These are phyloP conservation scores for Filosporella fistucella DNA, from an alignment of 495 filamentous ascomycete genomes.

Conservation along the genomic window DNA sequence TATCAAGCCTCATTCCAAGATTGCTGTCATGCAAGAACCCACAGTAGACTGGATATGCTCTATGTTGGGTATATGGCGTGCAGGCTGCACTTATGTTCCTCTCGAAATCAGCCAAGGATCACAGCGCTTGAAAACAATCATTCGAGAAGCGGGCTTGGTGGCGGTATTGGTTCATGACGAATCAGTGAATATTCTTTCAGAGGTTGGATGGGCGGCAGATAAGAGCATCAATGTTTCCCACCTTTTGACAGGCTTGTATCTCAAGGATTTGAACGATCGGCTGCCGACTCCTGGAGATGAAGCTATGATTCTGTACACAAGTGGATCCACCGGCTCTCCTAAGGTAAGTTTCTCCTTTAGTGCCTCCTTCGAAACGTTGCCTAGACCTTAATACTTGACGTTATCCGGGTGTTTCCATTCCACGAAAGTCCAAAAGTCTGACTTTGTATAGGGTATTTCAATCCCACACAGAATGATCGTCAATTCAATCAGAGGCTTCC, in stretches of 20 bases:
- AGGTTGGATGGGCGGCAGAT: no score
- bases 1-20: constrained; percentile 3
- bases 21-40: constrained; percentile 31
- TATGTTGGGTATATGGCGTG: constrained; percentile 44
- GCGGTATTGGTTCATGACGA: constrained; percentile 8
- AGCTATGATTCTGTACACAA: constrained; percentile 83
- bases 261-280: no score
- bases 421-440: no score
- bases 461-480: constrained; percentile 64
- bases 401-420: no score
- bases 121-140: constrained; percentile 15
- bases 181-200: background rate
- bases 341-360: no score
- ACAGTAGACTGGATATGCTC: constrained; percentile 41
- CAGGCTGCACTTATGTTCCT: constrained; percentile 48
- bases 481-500: constrained; percentile 28
- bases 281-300: background rate
- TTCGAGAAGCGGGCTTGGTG: background rate
- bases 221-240: no score
- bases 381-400: no score
- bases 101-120: constrained; percentile 37
- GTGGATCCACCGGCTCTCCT: constrained; percentile 86
- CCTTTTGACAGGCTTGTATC: no score
- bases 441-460: no score
- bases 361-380: no score